Evolutionary conservation across 2,329 filamentous ascomycete genomes (phyloP), one percentile per base, ranked within the genome.

Genomic region (Penicillium sp.): DNA sequence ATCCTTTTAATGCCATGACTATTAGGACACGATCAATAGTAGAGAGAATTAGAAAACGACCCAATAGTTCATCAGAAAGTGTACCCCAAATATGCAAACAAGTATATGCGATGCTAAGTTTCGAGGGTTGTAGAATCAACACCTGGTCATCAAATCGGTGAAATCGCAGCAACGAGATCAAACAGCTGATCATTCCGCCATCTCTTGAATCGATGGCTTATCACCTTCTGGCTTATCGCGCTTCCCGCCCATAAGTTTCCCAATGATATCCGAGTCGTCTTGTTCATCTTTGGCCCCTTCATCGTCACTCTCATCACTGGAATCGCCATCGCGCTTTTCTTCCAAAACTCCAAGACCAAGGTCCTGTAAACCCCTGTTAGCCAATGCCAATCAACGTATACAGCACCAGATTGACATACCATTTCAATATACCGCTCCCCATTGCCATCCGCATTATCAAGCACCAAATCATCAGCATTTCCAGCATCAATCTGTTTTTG

Each of bases 311-410:
- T 67, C 64, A 6, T 46, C 56, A 39, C 58, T 64, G 5, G 56
- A 56, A 8, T 61, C 55, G 16, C 60, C 58, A 13, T 62, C 66
- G 18, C 59, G 65, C 50, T 72, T 72, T 55, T 78, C 75, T 63
- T 76, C 73, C 18, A 79, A 61, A 5, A 79, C 77, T 9, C 77
- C 77, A 10, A 79, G 60, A 5, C 76, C 75, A 44, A 79, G 67
- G 54, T 79, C 73, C 74, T 76, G 39, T 43, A 36, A 10, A 49
- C 22, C 42, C 34, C 6, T 5, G 55, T 56, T 24, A 54, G 48
- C 34, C 46, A 43, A 54, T 36, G 6, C 4, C 16, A 34, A 11
- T 27, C 18, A 2, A 31, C 21, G 24, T 27, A 27, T 51, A 27
- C n/a, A 32, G 27, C 6, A 32, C 40, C 38, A 9, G 11, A 34